Evolutionary conservation across 768 basidiomycete species (phyloP), one percentile per base, ranked within the genome.

Genomic region (Dictyophora rubrovolvata): DNA sequence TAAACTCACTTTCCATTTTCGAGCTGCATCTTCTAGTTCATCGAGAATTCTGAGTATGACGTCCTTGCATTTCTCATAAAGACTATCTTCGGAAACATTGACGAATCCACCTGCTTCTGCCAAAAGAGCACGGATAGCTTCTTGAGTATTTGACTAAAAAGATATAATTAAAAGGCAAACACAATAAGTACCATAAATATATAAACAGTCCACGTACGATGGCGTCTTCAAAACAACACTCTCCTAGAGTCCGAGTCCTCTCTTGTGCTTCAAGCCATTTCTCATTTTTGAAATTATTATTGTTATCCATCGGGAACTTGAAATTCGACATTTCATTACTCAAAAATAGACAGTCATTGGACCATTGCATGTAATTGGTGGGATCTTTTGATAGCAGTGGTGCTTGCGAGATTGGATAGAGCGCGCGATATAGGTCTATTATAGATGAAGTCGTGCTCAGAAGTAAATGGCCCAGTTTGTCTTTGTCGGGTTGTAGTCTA

Each of bases 291-390:
- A 61, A 48, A 1, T 63, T 60, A 8, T 59, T 68, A 9, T 56
- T 33, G 55, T 51, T 28, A 28, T 28, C 28, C 28, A 7, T 7
- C 7, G 60, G 55, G n/a, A 66, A 63, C 50, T 69, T 71, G 20
- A 83, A 62, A 28, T 73, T 73, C 59, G 73, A 74, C 0, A 86
- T 68, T 63, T 86, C 79, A 20, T 71, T 69, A 33, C 75, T 76
- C 23, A 94, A 76, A 67, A 86, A 89, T 20, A 79, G 65, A 63
- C 85, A 90, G 62, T 94, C 87, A 68, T 96, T 96, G 17, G 89
- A 84, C 67, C 87, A 87, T 53, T 82, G 80, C 79, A 95, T 84
- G 1, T 79, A 74, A 23, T 75, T 70, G 18, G 80, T 81, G 10
- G 84, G 73, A 0, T 77, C 72, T 37, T 75, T 69, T 21, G 67